Evolutionary conservation across 2,329 filamentous ascomycete species (phyloP).

Genomic region (Tolypocladium ophioglossoides): DNA sequence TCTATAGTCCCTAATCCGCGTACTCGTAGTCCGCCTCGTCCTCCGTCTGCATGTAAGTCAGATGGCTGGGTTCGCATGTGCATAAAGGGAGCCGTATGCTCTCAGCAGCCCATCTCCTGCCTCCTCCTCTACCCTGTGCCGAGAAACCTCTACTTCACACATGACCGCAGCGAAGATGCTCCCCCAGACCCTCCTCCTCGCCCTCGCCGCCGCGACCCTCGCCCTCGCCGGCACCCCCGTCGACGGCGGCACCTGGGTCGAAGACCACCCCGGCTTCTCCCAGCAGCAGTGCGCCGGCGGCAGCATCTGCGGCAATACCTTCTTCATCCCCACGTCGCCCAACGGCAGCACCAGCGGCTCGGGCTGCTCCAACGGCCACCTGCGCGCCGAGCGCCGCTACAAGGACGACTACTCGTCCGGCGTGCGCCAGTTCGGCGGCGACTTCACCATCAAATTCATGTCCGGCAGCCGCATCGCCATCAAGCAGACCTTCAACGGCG

Average conservation of each 20-base stretch:
- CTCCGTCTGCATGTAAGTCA: too few species aligned
- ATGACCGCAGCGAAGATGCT: not conserved
- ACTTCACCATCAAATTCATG: conserved; percentile 13
- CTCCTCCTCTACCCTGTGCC: not conserved
- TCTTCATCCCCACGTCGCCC: conserved; percentile 7
- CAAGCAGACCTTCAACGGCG: conserved; percentile 14
- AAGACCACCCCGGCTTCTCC: conserved; percentile 1
- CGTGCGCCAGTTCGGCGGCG: conserved; percentile 12
- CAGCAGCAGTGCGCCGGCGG: conserved; percentile 9
- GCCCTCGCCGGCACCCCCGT: conserved; percentile 7
- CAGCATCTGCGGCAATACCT: conserved; percentile 8
- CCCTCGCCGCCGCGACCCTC: conserved; percentile 3
- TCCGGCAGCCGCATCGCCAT: conserved; percentile 11
- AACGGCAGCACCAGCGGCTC: conserved; percentile 9
- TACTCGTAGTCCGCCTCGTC: too few species aligned
- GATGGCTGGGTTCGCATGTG: too few species aligned
- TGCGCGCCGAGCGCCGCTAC: conserved; percentile 12
- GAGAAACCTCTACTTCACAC: not conserved
- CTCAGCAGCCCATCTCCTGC: not conserved
- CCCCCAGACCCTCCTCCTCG: conserved; percentile 4
- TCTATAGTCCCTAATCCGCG: too few species aligned
- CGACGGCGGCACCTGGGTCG: conserved; percentile 8
- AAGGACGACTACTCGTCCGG: conserved; percentile 10
- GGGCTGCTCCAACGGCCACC: conserved; percentile 12
- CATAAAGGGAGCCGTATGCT: not conserved